Conservation (phyloP, 2,329 filamentous ascomycete genomes). For the Septoria petroselini region DNA sequence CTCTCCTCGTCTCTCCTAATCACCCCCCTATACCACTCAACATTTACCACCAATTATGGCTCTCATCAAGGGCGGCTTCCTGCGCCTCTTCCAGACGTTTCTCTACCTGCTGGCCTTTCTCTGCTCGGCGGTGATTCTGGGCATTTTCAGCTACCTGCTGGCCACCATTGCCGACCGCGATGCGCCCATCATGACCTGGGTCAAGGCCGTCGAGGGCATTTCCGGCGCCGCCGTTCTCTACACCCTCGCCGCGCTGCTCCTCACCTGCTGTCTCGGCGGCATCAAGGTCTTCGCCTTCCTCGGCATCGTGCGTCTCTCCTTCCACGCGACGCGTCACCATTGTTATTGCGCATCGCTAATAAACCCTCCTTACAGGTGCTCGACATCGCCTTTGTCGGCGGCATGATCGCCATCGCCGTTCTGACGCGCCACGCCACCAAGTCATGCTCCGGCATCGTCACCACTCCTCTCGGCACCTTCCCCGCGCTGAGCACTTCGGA, state of each 20-base stretch:
- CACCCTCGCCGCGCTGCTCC: conserved; percentile 65
- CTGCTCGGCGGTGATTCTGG: conserved; percentile 68
- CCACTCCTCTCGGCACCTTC: conserved; percentile 68
- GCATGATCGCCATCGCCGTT: conserved; percentile 77
- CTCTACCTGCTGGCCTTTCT: conserved; percentile 72
- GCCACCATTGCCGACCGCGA: conserved; percentile 65
- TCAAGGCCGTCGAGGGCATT: conserved; percentile 62
- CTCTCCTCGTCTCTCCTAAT: no score
- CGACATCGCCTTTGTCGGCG: conserved; percentile 71
- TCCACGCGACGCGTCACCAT: neutral
- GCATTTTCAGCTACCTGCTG: conserved; percentile 73
- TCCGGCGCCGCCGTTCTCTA: conserved; percentile 73
- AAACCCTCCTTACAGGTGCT: no score
- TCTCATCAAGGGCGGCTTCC: conserved; percentile 53
- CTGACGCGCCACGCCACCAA: conserved; percentile 67
- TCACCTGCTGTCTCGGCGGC: conserved; percentile 78
- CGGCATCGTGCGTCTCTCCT: conserved; percentile 53
- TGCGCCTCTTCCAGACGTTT: conserved; percentile 67
- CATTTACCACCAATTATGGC: conserved; percentile 31
- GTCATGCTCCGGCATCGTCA: conserved; percentile 62
- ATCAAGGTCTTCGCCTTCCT: conserved; percentile 68
- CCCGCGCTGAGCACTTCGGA: conserved; percentile 50
- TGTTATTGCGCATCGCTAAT: no score
- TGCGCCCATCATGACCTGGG: conserved; percentile 59
- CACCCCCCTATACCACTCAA: neutral